phyloP scores from a whole-genome alignment of 257 asterid genomes.

The Jacaranda mimosifolia region DNA sequence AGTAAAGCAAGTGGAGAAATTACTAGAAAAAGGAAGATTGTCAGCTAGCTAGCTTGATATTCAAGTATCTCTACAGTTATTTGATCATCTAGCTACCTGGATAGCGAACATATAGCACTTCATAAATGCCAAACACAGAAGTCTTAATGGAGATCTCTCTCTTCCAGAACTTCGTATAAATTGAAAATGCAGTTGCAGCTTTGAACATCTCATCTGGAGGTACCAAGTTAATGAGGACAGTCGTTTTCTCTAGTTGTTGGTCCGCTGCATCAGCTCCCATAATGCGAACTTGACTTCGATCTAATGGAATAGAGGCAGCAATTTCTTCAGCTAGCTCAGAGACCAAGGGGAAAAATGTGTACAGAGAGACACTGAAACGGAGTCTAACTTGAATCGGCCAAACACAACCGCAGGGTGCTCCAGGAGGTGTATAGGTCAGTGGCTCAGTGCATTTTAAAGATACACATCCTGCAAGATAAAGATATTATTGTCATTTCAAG shows the following conservation, averaged over 20 bases:
- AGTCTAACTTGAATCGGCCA: slow-evolving; percentile 77
- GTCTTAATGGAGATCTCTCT: slow-evolving; percentile 54
- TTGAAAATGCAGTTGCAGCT: slow-evolving; percentile 57
- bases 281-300: slow-evolving; percentile 80
- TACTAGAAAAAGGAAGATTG: background rate
- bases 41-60: too few relatives aligned
- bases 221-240: slow-evolving; percentile 73
- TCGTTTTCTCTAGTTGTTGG: slow-evolving; percentile 71
- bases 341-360: slow-evolving; percentile 74
- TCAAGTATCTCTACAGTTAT: too few relatives aligned
- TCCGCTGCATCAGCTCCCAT: slow-evolving; percentile 90
- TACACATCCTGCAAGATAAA: slow-evolving; percentile 60
- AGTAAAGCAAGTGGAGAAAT: background rate
- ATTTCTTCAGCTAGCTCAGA: slow-evolving; percentile 73
- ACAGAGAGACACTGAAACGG: slow-evolving; percentile 59
- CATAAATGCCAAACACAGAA: slow-evolving; percentile 70
- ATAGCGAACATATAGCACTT: slow-evolving; percentile 78
- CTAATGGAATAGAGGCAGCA: slow-evolving; percentile 51
- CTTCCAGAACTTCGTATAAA: slow-evolving; percentile 82
- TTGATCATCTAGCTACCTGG: slow-evolving; percentile 60
- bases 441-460: slow-evolving; percentile 72
- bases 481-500: background rate
- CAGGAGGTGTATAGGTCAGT: slow-evolving; percentile 72
- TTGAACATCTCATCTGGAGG: slow-evolving; percentile 64
- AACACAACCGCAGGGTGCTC: slow-evolving; percentile 86